A percentile compares a stretch with the other conserved stretches of the same genome.
Conservation (phyloP, 1,139 yeast species). For the Groenewaldozyma sp. region DNA sequence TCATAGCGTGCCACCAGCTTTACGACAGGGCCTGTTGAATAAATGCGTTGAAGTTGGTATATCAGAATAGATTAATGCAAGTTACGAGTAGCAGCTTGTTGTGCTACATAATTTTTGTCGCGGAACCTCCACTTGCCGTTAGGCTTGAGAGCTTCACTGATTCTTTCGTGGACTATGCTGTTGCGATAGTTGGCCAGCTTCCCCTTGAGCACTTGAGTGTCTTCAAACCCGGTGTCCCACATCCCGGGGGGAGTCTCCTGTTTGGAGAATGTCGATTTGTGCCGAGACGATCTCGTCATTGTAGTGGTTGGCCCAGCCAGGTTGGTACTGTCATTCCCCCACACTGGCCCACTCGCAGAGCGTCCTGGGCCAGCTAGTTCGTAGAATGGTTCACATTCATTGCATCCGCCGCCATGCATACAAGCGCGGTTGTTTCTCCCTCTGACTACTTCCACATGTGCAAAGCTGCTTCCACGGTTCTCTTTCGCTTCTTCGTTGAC, state of each 20-base stretch:
- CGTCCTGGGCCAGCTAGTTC: slow-evolving; percentile 18
- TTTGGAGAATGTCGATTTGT: slow-evolving; percentile 19
- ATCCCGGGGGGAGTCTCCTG: slow-evolving; percentile 27
- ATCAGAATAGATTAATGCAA: too few relatives aligned
- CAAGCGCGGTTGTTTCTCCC: slow-evolving; percentile 16
- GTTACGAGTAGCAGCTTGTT: too few relatives aligned
- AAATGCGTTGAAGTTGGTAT: not conserved
- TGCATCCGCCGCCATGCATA: slow-evolving; percentile 24
- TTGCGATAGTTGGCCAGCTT: slow-evolving; percentile 13
- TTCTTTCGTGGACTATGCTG: slow-evolving; percentile 13
- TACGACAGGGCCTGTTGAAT: not conserved
- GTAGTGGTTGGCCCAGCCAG: slow-evolving; percentile 5
- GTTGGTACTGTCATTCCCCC: slow-evolving; percentile 10
- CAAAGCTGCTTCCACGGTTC: slow-evolving; percentile 13
- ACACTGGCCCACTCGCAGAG: slow-evolving; percentile 12
- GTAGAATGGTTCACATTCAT: slow-evolving; percentile 20
- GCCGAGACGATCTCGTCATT: slow-evolving; percentile 18
- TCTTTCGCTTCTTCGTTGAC: slow-evolving; percentile 19
- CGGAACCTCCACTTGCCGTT: slow-evolving; percentile 19
- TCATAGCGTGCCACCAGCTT: too few relatives aligned
- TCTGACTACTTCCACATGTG: slow-evolving; percentile 21
- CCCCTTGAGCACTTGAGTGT: slow-evolving; percentile 24
- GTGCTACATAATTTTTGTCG: slow-evolving; percentile 12
- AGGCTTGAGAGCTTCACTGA: slow-evolving; percentile 16
- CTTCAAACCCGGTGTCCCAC: slow-evolving; percentile 27